Evolutionary conservation across 148 eudicot genomes (phyloP).

Genomic region (Rhododendron molle): DNA sequence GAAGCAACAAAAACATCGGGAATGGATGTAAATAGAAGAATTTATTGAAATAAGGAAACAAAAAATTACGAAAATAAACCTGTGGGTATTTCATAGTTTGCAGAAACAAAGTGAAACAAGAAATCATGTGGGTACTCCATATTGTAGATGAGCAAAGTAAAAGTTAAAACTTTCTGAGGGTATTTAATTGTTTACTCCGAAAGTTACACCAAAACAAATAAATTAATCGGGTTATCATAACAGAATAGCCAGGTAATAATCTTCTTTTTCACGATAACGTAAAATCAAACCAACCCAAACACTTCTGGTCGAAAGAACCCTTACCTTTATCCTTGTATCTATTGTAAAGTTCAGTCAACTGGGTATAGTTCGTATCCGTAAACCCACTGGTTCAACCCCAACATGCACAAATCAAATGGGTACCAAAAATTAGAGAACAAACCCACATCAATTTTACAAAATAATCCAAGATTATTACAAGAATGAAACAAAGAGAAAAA

Average conservation of each 20-base stretch:
- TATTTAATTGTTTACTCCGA: background rate
- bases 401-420: background rate
- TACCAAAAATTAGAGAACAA: slow-evolving; percentile 2
- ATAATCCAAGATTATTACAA: background rate
- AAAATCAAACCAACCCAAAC: background rate
- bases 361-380: slow-evolving; percentile 69
- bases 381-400: slow-evolving; percentile 48
- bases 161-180: background rate
- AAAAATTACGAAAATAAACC: background rate
- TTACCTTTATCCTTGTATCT: slow-evolving; percentile 71
- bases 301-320: background rate
- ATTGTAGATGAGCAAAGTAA: background rate
- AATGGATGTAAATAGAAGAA: background rate
- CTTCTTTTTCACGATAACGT: background rate
- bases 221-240: background rate
- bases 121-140: background rate
- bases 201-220: background rate
- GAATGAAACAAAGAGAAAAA: background rate
- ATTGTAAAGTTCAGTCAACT: slow-evolving; percentile 66
- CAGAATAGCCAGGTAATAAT: background rate
- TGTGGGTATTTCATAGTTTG: background rate
- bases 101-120: background rate
- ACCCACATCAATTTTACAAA: background rate
- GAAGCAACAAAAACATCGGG: background rate
- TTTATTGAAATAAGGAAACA: background rate